Percentiles rank a stretch among this genome's conserved stretches.
phyloP scores from a whole-genome alignment of 2,329 filamentous ascomycete genomes.

The Mycosphaerella arachidis region DNA sequence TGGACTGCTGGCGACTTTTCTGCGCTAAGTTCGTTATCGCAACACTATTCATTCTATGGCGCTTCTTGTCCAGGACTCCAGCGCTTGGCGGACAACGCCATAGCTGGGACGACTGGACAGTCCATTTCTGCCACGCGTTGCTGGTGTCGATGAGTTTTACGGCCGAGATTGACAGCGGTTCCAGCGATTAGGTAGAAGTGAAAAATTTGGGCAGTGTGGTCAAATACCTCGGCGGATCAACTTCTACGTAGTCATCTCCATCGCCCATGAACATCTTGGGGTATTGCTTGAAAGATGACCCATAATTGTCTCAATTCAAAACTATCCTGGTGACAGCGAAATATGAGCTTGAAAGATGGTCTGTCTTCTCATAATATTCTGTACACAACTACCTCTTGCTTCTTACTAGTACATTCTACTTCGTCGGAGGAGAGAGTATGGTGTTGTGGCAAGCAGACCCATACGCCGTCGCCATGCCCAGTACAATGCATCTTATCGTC shows the following conservation, averaged over 20 bases:
- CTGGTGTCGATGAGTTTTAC: conserved; percentile 5
- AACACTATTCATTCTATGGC: conserved; percentile 2
- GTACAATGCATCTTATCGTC: conserved; percentile 1
- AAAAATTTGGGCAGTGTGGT: neutral
- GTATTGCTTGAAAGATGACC: too few relatives aligned
- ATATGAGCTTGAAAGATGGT: neutral
- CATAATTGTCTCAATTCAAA: too few relatives aligned
- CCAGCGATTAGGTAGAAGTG: too few relatives aligned
- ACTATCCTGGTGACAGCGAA: neutral
- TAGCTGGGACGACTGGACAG: conserved; percentile 6
- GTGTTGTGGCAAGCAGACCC: conserved; percentile 2
- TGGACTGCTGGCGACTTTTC: conserved; percentile 1
- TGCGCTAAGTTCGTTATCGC: conserved; percentile 7
- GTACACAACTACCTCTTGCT: neutral
- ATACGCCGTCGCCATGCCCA: conserved; percentile 4
- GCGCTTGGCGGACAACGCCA: conserved; percentile 5
- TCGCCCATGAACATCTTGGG: too few relatives aligned
- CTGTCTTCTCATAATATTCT: neutral
- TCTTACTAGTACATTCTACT: neutral
- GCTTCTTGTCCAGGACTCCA: conserved; percentile 5
- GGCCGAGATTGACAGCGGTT: too few relatives aligned
- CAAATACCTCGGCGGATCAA: neutral
- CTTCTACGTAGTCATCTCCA: conserved; percentile 3
- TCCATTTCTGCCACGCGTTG: conserved; percentile 4
- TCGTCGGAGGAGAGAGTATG: neutral